Conservation (phyloP, 371 early-diverging fungal genomes). For the Syncephalastrum racemosum region DNA sequence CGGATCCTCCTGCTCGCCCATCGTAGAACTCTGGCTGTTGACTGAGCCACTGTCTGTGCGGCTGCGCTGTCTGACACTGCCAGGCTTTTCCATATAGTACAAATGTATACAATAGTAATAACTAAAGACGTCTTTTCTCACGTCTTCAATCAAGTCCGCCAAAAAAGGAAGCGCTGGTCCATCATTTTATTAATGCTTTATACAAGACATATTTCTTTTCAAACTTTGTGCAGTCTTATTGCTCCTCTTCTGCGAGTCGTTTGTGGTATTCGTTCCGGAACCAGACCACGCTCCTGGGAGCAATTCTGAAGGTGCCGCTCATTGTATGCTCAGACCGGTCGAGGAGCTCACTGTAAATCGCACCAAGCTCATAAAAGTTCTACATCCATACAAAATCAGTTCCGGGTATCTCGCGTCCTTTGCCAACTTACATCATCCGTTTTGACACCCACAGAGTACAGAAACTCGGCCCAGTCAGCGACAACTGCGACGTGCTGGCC, state of each 20-base stretch:
- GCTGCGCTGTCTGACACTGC: background rate
- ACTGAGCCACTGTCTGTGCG: background rate
- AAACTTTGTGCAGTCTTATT: no score
- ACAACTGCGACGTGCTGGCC: slow-evolving; percentile 31
- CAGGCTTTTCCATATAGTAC: no score
- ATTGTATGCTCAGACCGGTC: slow-evolving; percentile 24
- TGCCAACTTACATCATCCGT: slow-evolving; percentile 28
- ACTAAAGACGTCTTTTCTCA: no score
- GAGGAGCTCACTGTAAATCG: slow-evolving; percentile 26
- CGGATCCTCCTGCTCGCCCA: background rate
- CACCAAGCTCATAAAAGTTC: slow-evolving; percentile 20
- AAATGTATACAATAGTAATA: no score
- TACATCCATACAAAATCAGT: slow-evolving; percentile 1
- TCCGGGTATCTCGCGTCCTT: slow-evolving; percentile 21
- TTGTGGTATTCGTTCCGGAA: no score
- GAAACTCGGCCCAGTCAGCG: slow-evolving; percentile 36
- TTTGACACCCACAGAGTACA: slow-evolving; percentile 6
- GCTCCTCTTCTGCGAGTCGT: no score
- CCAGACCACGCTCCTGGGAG: slow-evolving; percentile 11
- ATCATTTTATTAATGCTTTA: no score
- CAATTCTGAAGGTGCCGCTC: slow-evolving; percentile 37
- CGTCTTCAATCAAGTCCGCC: no score
- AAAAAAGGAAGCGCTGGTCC: no score
- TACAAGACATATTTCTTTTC: no score
- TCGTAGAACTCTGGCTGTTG: background rate